Percentiles rank a stretch among this genome's conserved stretches.
Evolutionary conservation across 2,329 filamentous ascomycete species (phyloP).

Genomic region (Paecilomyces dactylethromorphus): DNA sequence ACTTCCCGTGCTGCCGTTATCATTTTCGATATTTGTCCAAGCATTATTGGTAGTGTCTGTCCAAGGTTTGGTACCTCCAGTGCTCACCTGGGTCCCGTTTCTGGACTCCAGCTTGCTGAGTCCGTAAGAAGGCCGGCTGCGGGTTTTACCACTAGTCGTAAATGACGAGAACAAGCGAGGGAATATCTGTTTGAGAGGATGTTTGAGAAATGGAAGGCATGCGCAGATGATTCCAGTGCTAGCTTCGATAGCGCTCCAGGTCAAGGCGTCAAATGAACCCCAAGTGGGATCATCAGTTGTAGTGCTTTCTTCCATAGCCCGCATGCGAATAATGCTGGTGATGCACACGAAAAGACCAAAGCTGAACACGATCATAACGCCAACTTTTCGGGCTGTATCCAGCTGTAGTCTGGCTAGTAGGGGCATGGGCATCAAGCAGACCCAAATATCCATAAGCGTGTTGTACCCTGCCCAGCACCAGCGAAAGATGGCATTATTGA

Average conservation of each 20-base stretch:
- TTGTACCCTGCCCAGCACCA: slow-evolving; percentile 13
- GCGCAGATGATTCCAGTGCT: slow-evolving; percentile 15
- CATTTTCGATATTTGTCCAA: slow-evolving; percentile 1
- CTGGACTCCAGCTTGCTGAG: slow-evolving; percentile 6
- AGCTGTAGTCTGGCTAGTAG: slow-evolving; percentile 43
- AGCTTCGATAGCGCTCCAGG: slow-evolving; percentile 18
- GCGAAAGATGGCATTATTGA: slow-evolving; percentile 43
- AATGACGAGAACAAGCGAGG: slow-evolving; percentile 12
- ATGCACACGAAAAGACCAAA: slow-evolving; percentile 48
- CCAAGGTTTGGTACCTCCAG: background rate
- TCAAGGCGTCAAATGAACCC: slow-evolving; percentile 10
- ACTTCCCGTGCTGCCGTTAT: slow-evolving; percentile 2
- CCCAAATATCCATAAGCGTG: slow-evolving; percentile 32
- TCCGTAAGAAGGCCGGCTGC: slow-evolving; percentile 6
- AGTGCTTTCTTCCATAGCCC: slow-evolving; percentile 7
- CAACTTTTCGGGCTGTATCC: slow-evolving; percentile 38
- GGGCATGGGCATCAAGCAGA: slow-evolving; percentile 43
- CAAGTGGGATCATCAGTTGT: slow-evolving; percentile 8
- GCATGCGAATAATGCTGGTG: slow-evolving; percentile 45
- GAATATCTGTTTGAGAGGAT: slow-evolving; percentile 11
- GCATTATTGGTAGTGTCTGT: background rate
- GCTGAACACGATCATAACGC: slow-evolving; percentile 43
- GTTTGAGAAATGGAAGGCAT: slow-evolving; percentile 15
- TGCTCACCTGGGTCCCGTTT: background rate
- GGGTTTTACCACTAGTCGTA: slow-evolving; percentile 2